Conservation (phyloP, 2,329 filamentous ascomycete genomes). For the Dothistroma septosporum region DNA sequence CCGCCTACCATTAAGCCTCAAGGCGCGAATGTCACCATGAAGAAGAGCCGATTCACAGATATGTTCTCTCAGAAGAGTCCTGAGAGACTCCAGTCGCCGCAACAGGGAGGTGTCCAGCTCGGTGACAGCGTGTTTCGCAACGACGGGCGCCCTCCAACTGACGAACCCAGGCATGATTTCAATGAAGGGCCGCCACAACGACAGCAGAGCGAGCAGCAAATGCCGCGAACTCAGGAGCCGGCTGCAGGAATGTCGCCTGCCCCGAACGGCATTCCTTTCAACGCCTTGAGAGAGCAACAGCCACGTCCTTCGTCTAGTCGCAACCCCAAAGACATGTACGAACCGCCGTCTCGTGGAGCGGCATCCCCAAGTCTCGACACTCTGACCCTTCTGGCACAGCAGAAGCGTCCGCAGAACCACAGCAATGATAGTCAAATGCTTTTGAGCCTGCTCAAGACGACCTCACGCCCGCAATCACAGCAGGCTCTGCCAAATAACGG, state of each 20-base stretch:
- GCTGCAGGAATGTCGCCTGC: slow-evolving; percentile 21
- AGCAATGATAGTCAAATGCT: slow-evolving; percentile 70
- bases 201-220: slow-evolving; percentile 13
- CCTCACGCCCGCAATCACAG: slow-evolving; percentile 27
- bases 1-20: slow-evolving; percentile 20
- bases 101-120: slow-evolving; percentile 14
- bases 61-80: slow-evolving; percentile 34
- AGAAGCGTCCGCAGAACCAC: slow-evolving; percentile 47
- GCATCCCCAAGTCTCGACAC: slow-evolving; percentile 33
- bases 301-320: slow-evolving; percentile 24
- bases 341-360: slow-evolving; percentile 29
- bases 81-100: slow-evolving; percentile 29
- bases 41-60: slow-evolving; percentile 31
- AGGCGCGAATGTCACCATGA: slow-evolving; percentile 25
- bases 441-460: slow-evolving; percentile 65
- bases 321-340: slow-evolving; percentile 24
- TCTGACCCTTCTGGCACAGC: slow-evolving; percentile 38
- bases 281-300: slow-evolving; percentile 22
- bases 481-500: slow-evolving; percentile 32
- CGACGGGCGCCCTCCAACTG: slow-evolving; percentile 9
- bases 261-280: slow-evolving; percentile 22
- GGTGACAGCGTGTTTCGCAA: slow-evolving; percentile 17
- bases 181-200: slow-evolving; percentile 8
- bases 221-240: slow-evolving; percentile 12
- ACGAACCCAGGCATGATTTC: slow-evolving; percentile 8